Percentiles rank a stretch among this genome's conserved stretches.
Conservation (phyloP, 139 green algal species). For the Asterochloris sp. region DNA sequence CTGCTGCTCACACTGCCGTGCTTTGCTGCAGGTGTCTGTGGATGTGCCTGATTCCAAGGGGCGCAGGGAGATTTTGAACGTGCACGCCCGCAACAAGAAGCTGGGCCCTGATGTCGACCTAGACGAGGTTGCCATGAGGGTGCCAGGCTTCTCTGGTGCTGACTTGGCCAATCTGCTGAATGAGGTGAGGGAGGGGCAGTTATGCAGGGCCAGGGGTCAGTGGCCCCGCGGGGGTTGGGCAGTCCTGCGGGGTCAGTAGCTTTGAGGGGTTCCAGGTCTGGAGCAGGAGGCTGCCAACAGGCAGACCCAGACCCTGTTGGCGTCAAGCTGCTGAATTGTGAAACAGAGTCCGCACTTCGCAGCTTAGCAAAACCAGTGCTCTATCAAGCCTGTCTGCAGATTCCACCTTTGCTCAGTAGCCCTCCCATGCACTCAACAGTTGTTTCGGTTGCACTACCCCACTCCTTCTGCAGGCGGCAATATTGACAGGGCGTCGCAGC, state of each 20-base stretch:
- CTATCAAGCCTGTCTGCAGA: too few relatives aligned
- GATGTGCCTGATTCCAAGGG: constrained; percentile 96
- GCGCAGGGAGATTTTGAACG: constrained; percentile 90
- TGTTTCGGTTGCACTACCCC: not conserved
- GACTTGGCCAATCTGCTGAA: constrained; percentile 99
- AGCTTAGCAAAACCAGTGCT: too few relatives aligned
- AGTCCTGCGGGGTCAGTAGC: too few relatives aligned
- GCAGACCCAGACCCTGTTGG: too few relatives aligned
- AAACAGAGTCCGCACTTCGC: too few relatives aligned
- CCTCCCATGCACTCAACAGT: too few relatives aligned
- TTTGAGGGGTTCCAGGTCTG: too few relatives aligned
- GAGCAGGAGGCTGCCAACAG: too few relatives aligned
- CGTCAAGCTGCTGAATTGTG: too few relatives aligned
- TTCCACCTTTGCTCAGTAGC: too few relatives aligned
- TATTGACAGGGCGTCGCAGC: constrained; percentile 88
- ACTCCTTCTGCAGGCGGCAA: constrained; percentile 70
- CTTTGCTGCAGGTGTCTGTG: constrained; percentile 75
- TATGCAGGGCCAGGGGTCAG: too few relatives aligned
- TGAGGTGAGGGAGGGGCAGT: constrained; percentile 45
- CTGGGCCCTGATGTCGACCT: constrained; percentile 93
- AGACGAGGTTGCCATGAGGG: constrained; percentile 91
- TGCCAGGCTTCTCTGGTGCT: constrained; percentile 81
- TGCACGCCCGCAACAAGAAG: constrained; percentile 95
- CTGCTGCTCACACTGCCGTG: not conserved
- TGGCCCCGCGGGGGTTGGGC: too few relatives aligned